A percentile compares a stretch with the other conserved stretches of the same genome.
These are phyloP conservation scores for Arabidopsis thaliana DNA, from an alignment of 345 rosid species.

Conservation along the genomic window TAIR10.1 NC_003076.8:1119501-1120000, in stretches of 20 bases:
- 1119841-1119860: background rate
- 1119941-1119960: background rate
- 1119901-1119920: background rate
- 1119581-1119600: background rate
- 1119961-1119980: conserved; percentile 36
- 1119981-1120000: conserved; percentile 9
- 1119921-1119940: background rate
- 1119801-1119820: background rate
- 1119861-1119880: conserved; percentile 42
- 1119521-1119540: too few species aligned
- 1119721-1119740: conserved; percentile 19
- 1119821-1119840: background rate
- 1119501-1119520: too few species aligned
- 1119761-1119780: conserved; percentile 41
- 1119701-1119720: conserved; percentile 21
- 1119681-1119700: background rate
- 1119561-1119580: background rate
- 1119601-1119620: background rate
- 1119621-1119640: conserved; percentile 4
- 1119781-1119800: conserved; percentile 24
- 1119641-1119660: background rate
- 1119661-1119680: background rate
- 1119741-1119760: conserved; percentile 9
- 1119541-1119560: background rate
- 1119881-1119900: conserved; percentile 20